Evolutionary conservation across 768 basidiomycete genomes (phyloP), one percentile per base, ranked within the genome.

Genomic region (Pleurotus salmoneostramineus): DNA sequence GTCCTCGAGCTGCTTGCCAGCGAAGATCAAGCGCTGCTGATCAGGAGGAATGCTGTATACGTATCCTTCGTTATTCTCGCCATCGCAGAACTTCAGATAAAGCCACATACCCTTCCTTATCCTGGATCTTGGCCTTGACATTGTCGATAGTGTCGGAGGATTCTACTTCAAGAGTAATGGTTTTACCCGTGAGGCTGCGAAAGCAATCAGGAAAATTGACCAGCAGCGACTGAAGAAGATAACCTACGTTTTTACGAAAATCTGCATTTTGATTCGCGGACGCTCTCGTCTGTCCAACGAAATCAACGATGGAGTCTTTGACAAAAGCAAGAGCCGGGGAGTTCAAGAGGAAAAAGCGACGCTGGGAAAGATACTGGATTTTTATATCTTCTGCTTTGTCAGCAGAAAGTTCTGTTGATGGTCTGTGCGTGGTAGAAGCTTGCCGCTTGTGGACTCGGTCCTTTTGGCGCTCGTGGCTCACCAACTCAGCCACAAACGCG

Each of bases 1-100:
- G 77, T 99, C 97, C 80, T 98, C 96, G 66, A 99, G 89, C 75
- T 98, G 96, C 80, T 99, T 98, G 66, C 96, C 96, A 56, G 96
- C 96, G 72, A 98, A 99, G 81, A 98, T 98, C 76, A 98, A 74
- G 65, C 96, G 94, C 74, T 98, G 95, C 75, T 95, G 94, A 77
- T 96, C 93, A 63, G 90, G 91, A 57, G 92, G 91, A 56, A 93
- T 94, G 27, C 91, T 92, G 63, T 6, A 34, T 27, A 40, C 31
- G 51, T 27, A 27, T 1, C 21, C 21, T 3, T 48, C 50, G 51
- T 66, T 14, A 68, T 45, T 17, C 52, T 36, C 7, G 37, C 31
- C 17, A 49, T 52, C 2, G 10, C 4, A 7, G 36, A 17, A 52
- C 44, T 42, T 6, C 17, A 3, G 35, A 50, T 27, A 15, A 58